Conservation (phyloP, 768 basidiomycete species). For the Panaeolus cyanescens region DNA sequence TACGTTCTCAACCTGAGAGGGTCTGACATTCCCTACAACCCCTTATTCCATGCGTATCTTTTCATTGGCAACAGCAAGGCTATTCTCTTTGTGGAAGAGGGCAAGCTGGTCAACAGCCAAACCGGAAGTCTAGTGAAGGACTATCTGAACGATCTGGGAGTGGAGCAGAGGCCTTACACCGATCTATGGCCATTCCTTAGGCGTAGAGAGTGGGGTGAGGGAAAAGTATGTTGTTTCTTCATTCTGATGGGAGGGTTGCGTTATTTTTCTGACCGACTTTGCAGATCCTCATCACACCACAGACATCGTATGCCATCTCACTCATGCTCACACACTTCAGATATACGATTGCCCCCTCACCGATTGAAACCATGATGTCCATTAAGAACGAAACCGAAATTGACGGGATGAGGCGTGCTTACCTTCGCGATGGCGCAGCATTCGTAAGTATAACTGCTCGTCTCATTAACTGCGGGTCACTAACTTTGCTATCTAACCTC, state of each 20-base stretch:
- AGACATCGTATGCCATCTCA: conserved; percentile 82
- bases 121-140: conserved; percentile 42
- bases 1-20: conserved; percentile 90
- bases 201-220: conserved; percentile 74
- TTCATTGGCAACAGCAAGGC: conserved; percentile 65
- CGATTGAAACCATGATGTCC: conserved; percentile 77
- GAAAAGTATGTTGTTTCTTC: conserved; percentile 51
- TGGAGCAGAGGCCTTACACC: conserved; percentile 69
- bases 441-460: conserved; percentile 51
- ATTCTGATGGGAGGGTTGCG: background rate
- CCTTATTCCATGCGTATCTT: conserved; percentile 88
- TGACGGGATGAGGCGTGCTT: conserved; percentile 80
- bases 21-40: conserved; percentile 88
- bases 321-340: conserved; percentile 84
- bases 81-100: conserved; percentile 75
- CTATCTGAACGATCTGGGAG: conserved; percentile 58
- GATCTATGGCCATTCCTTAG: conserved; percentile 81
- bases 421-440: conserved; percentile 87
- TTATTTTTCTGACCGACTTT: background rate
- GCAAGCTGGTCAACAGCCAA: conserved; percentile 51
- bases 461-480: conserved; percentile 6
- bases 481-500: conserved; percentile 11
- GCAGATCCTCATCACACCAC: conserved; percentile 67
- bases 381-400: conserved; percentile 90
- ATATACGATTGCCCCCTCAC: conserved; percentile 71